Base-by-base conservation (phyloP, 2,329 filamentous ascomycete genomes). In the Xylariaceae sp. region DNA sequence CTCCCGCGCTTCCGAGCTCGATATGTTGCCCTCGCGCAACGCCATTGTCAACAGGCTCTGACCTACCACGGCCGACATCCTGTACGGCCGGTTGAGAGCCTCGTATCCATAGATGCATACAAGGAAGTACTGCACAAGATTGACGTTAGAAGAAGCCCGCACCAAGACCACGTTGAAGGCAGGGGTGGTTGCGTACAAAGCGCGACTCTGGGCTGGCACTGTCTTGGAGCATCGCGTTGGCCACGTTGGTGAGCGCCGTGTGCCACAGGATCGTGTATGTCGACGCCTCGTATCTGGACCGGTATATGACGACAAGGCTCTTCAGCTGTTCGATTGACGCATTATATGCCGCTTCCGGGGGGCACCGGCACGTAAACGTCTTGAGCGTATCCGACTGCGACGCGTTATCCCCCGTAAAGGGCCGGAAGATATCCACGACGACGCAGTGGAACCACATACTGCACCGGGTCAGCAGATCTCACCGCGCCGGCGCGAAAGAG, bases 391-490 rank as follows among this genome's bases (percentile, higher is more conserved):
- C 29, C 5, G 35, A 43, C 18, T 51, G 17, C 3, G 32, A 36
- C 1, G 39, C 13, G 0, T 26, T 9, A 1, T 34, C 31, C 2
- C 31, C 27, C 1, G 51, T 35, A 19, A 57, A 59, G 2, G 56
- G 60, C 14, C 50, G 41, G 34, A 65, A 59, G 4, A 67, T 55
- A 18, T 61, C 57, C 5, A 67, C 54, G 11, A 67, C 50, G 7
- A 53, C 59, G 6, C 53, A 52, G 30, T 67, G 63, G 12, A 64
- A 50, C 62, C 61, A 66, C 7, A 65, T 59, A 34, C 64, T 67
- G 31, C 7, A 27, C 1, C 8, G 15, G 3, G 21, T 36, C 6
- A 36, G 34, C 24, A 17, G 18, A 17, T 16, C 12, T 7, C 31
- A n/a, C 31, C 34, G 18, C 7, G n/a, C n/a, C n/a, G 21, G 21